Conservation (phyloP, 1,284 basidiomycete genomes). For the Trichosporon coremiiforme region DNA sequence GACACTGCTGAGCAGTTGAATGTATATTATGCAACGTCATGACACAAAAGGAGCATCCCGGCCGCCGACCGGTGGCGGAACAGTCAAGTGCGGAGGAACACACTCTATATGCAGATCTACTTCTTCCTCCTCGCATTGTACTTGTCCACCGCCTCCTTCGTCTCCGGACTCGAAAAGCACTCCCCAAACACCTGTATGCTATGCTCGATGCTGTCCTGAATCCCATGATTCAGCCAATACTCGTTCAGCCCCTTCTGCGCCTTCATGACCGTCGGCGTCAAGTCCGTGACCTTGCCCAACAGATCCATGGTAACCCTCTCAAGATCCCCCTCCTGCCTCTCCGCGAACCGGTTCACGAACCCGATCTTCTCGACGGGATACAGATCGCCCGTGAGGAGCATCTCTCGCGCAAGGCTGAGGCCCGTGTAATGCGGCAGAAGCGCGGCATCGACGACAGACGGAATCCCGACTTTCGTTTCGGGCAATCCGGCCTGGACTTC, state of each 20-base stretch:
- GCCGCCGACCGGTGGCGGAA: too few relatives aligned
- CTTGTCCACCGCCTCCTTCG: slow-evolving; percentile 28
- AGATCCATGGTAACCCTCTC: slow-evolving; percentile 20
- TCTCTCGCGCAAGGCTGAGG: slow-evolving; percentile 27
- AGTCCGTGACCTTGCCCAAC: slow-evolving; percentile 26
- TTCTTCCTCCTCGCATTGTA: slow-evolving; percentile 29
- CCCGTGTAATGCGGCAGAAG: slow-evolving; percentile 28
- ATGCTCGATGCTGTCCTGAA: slow-evolving; percentile 20
- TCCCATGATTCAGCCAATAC: slow-evolving; percentile 27
- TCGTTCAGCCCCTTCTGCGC: slow-evolving; percentile 33
- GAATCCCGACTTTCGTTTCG: slow-evolving; percentile 33
- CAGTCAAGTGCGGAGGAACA: too few relatives aligned
- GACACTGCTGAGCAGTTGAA: too few relatives aligned
- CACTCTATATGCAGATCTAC: slow-evolving; percentile 2
- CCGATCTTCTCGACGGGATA: slow-evolving; percentile 25
- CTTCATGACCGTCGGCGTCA: slow-evolving; percentile 29
- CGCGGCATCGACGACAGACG: slow-evolving; percentile 30
- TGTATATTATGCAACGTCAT: too few relatives aligned
- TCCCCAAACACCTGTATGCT: slow-evolving; percentile 31
- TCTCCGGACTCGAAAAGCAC: slow-evolving; percentile 25
- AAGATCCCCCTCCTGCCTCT: neutral
- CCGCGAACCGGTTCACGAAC: slow-evolving; percentile 27
- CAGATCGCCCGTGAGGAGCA: slow-evolving; percentile 31
- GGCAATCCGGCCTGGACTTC: slow-evolving; percentile 25
- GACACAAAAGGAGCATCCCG: too few relatives aligned